Conservation (phyloP, 345 rosid genomes). For the sweet orange (Citrus sinensis) region DVS_A1.0 CM039166.1:23533501-23534000, state of each 20-base stretch:
- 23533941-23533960: slow-evolving; percentile 26
- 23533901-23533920: slow-evolving; percentile 13
- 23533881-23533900: not conserved
- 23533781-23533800: not conserved
- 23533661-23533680: not conserved
- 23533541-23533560: too few species aligned
- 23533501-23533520: too few species aligned
- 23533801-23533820: not conserved
- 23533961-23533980: slow-evolving; percentile 41
- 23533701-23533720: not conserved
- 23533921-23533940: not conserved
- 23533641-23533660: too few species aligned
- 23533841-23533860: not conserved
- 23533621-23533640: too few species aligned
- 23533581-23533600: too few species aligned
- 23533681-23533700: not conserved
- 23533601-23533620: too few species aligned
- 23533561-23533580: too few species aligned
- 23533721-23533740: not conserved
- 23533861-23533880: slow-evolving; percentile 3
- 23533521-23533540: too few species aligned
- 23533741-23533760: not conserved
- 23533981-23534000: slow-evolving; percentile 47
- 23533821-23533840: not conserved
- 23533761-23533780: not conserved